Conservation (phyloP, 1,139 yeast genomes). For the Kodamaea sp. region DNA sequence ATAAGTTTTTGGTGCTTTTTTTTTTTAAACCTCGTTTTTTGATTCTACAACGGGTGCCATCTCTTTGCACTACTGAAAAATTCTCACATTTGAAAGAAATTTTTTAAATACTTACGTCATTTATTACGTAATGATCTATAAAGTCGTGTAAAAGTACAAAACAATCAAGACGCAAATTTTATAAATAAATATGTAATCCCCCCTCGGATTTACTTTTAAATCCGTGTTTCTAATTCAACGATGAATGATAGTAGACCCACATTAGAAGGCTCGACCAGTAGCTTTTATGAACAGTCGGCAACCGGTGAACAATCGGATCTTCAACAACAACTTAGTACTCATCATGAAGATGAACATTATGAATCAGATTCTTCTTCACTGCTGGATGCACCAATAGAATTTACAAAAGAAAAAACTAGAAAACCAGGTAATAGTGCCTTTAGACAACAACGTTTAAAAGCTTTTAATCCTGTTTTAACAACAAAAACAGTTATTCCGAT, state of each 20-base stretch:
- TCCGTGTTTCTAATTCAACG: neutral
- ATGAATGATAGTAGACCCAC: neutral
- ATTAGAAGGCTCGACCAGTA: slow-evolving; percentile 5
- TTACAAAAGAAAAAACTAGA: slow-evolving; percentile 37
- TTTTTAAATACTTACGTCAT: neutral
- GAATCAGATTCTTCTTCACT: slow-evolving; percentile 31
- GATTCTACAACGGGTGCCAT: too few relatives aligned
- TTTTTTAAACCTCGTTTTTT: too few relatives aligned
- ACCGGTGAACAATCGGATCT: neutral
- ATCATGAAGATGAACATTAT: slow-evolving; percentile 24
- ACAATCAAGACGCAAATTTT: neutral
- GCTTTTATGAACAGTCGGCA: slow-evolving; percentile 3
- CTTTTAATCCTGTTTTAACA: slow-evolving; percentile 76
- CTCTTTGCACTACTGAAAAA: slow-evolving; percentile 1
- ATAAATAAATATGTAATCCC: too few relatives aligned
- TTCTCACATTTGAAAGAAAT: neutral
- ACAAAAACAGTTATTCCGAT: slow-evolving; percentile 87
- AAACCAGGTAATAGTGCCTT: slow-evolving; percentile 61
- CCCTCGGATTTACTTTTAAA: too few relatives aligned
- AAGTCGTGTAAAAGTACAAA: slow-evolving; percentile 1
- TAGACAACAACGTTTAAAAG: slow-evolving; percentile 59
- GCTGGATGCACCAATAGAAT: slow-evolving; percentile 17
- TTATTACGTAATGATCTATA: neutral
- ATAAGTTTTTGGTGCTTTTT: too few relatives aligned
- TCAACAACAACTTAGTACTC: neutral